Conservation (phyloP, 352 stramenopile genomes). For the Pythium oligandrum region DNA sequence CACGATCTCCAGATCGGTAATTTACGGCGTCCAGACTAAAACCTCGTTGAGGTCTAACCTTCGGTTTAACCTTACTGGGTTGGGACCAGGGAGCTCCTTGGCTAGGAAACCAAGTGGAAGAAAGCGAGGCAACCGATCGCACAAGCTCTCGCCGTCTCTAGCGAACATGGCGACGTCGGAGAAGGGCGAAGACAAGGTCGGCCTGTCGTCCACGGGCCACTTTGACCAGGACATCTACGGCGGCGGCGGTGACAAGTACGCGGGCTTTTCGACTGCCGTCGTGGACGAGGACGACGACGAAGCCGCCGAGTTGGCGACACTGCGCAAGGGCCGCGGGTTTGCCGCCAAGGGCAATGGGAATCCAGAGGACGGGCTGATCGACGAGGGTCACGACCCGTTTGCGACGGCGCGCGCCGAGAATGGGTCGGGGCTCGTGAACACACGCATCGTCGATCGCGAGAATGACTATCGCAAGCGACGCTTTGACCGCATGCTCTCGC, state of each 20-base stretch:
- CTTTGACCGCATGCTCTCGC: slow-evolving; percentile 86
- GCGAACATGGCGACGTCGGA: background rate
- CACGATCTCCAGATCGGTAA: no score
- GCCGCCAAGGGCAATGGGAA: slow-evolving; percentile 1
- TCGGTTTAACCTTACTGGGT: no score
- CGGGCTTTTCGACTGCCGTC: slow-evolving; percentile 54
- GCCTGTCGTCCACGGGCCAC: slow-evolving; percentile 51
- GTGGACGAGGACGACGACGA: slow-evolving; percentile 53
- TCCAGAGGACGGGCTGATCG: slow-evolving; percentile 46
- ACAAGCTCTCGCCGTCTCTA: no score
- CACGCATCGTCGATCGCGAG: slow-evolving; percentile 92
- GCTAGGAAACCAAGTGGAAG: no score
- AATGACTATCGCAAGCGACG: slow-evolving; percentile 88
- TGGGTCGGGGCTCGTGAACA: slow-evolving; percentile 93
- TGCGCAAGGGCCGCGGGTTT: slow-evolving; percentile 22
- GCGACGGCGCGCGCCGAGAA: slow-evolving; percentile 60
- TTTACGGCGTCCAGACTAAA: no score
- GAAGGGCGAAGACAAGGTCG: slow-evolving; percentile 33
- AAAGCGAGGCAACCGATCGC: no score
- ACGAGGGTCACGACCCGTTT: slow-evolving; percentile 90
- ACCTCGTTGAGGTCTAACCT: no score
- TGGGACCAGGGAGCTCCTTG: no score
- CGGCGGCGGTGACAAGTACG: slow-evolving; percentile 37
- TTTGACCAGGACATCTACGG: slow-evolving; percentile 82
- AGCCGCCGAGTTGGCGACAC: slow-evolving; percentile 27